Evolutionary conservation across 148 eudicot genomes (phyloP).

Genomic region (Heliosperma pusillum): DNA sequence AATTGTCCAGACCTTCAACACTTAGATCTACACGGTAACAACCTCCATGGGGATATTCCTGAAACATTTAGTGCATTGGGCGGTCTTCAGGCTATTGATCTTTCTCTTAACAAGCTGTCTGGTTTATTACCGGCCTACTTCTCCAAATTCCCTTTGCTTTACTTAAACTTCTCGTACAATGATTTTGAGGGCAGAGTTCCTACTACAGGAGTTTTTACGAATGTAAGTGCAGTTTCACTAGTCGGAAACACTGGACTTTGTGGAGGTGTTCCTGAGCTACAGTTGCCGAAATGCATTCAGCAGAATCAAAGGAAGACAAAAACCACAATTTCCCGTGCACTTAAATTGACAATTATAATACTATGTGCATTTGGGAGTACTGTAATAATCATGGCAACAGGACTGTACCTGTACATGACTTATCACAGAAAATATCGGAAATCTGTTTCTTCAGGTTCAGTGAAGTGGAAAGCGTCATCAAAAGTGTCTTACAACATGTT

Average conservation of each 20-base stretch:
- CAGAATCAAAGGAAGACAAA: not conserved
- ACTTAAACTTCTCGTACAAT: conserved; percentile 30
- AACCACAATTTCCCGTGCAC: not conserved
- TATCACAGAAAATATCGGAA: conserved; percentile 10
- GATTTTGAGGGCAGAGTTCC: conserved; percentile 40
- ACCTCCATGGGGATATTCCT: conserved; percentile 30
- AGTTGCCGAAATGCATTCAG: conserved; percentile 25
- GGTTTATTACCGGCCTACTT: conserved; percentile 30
- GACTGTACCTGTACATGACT: conserved; percentile 5
- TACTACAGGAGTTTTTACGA: conserved; percentile 22
- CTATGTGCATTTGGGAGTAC: conserved; percentile 8
- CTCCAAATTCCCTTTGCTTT: not conserved
- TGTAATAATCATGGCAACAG: not conserved
- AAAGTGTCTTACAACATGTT: conserved; percentile 25
- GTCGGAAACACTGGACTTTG: conserved; percentile 31
- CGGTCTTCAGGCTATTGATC: conserved; percentile 20
- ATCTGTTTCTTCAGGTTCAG: not conserved
- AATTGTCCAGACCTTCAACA: conserved; percentile 20
- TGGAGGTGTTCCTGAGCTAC: conserved; percentile 32
- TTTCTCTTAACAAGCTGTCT: conserved; percentile 32
- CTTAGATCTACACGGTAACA: conserved; percentile 23
- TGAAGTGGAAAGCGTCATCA: not conserved
- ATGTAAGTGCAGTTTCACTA: conserved; percentile 24
- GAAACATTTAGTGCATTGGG: conserved; percentile 15
- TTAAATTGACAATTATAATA: conserved; percentile 4